Percentiles rank a stretch among this genome's conserved stretches.
Evolutionary conservation across 768 basidiomycete genomes (phyloP).

Genomic region (Leccinum obscurum): DNA sequence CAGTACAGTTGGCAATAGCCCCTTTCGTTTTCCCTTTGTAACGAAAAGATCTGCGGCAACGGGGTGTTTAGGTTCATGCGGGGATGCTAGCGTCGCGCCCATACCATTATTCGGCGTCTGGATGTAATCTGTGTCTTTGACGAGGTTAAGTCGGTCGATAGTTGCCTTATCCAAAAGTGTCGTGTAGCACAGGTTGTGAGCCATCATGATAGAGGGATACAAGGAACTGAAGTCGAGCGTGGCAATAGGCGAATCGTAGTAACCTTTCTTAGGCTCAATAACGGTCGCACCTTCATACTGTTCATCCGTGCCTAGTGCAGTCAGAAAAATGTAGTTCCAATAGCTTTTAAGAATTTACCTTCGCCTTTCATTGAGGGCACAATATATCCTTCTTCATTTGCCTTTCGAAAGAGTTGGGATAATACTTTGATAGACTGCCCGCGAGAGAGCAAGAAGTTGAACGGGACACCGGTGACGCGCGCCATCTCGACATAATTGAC

Average conservation of each 20-base stretch:
- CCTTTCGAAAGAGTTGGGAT: slow-evolving; percentile 92
- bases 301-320: slow-evolving; percentile 75
- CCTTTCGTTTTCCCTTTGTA: slow-evolving; percentile 72
- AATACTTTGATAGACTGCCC: slow-evolving; percentile 99
- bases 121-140: slow-evolving; percentile 88
- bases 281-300: slow-evolving; percentile 99
- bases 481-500: slow-evolving; percentile 99
- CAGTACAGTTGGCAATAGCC: slow-evolving; percentile 85
- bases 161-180: slow-evolving; percentile 83
- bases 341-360: slow-evolving; percentile 44
- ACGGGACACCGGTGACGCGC: slow-evolving; percentile 99
- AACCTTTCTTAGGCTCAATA: slow-evolving; percentile 95
- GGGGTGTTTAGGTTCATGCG: background rate
- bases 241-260: slow-evolving; percentile 95
- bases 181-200: slow-evolving; percentile 98
- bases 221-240: slow-evolving; percentile 98
- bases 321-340: slow-evolving; percentile 2
- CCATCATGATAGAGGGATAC: slow-evolving; percentile 99
- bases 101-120: slow-evolving; percentile 94
- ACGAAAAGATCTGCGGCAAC: slow-evolving; percentile 77
- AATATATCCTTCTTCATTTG: slow-evolving; percentile 88
- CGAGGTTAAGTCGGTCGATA: slow-evolving; percentile 74
- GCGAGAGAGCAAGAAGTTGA: slow-evolving; percentile 90
- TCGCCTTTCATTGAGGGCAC: slow-evolving; percentile 85
- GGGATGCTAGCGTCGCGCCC: background rate